A percentile compares a stretch with the other conserved stretches of the same genome.
Evolutionary conservation across 2,329 filamentous ascomycete genomes (phyloP).

Genomic region (Epichloe uncinata): DNA sequence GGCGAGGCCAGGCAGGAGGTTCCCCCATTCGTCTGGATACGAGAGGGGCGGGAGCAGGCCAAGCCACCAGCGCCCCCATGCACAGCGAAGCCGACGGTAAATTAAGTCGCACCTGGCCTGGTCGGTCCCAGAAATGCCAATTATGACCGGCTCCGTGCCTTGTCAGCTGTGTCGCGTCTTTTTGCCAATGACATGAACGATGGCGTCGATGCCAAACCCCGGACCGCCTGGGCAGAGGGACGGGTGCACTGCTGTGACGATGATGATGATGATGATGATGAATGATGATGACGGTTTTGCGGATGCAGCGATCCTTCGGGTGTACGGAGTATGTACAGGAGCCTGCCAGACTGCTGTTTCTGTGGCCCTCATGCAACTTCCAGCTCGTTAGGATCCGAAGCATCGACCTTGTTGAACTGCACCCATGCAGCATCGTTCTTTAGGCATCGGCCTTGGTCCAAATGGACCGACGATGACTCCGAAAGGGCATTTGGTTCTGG

Average conservation of each 20-base stretch:
- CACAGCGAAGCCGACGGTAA: conserved; percentile 2
- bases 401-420: neutral
- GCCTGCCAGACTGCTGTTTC: no score
- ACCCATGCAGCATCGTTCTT: neutral
- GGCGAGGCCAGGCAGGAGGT: no score
- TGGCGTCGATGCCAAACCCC: neutral
- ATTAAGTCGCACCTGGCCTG: neutral
- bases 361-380: neutral
- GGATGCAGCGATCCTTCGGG: neutral
- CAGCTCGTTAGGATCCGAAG: neutral
- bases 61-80: conserved; percentile 3
- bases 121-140: neutral
- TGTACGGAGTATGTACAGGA: neutral
- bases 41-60: neutral
- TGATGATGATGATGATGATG: neutral
- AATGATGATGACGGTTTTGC: neutral
- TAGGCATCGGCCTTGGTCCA: neutral
- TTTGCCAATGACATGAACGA: neutral
- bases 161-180: neutral
- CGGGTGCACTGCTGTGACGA: neutral
- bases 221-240: neutral
- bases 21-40: conserved; percentile 5
- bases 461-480: neutral
- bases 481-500: no score
- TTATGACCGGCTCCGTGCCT: neutral